Conservation (phyloP, 768 basidiomycete species). For the Postia placenta region DNA sequence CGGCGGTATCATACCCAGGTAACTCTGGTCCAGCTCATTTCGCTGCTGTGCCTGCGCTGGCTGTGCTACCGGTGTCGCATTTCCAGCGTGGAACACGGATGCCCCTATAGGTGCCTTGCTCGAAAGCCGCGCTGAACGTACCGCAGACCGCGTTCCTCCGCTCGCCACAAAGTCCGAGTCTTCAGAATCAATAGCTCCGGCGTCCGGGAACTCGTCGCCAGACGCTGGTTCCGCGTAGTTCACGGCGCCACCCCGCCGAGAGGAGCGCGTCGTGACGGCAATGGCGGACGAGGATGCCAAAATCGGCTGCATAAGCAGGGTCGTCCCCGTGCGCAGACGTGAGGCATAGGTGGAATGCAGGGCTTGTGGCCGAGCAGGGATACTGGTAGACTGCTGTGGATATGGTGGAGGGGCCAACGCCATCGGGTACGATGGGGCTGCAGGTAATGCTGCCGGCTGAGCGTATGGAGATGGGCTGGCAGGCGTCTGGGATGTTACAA, state of each 20-base stretch:
- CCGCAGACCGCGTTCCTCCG: constrained; percentile 50
- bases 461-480: constrained; percentile 29
- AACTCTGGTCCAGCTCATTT: constrained; percentile 78
- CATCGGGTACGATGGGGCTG: constrained; percentile 23
- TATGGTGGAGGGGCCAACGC: constrained; percentile 25
- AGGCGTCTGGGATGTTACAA: constrained; percentile 30
- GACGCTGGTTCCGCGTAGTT: constrained; percentile 88
- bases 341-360: constrained; percentile 80
- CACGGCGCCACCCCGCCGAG: constrained; percentile 59
- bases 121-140: constrained; percentile 26
- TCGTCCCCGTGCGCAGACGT: constrained; percentile 84
- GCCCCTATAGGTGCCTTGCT: constrained; percentile 29
- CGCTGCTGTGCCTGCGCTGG: constrained; percentile 30
- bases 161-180: constrained; percentile 78
- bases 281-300: constrained; percentile 29
- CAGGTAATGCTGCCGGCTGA: constrained; percentile 17
- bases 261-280: constrained; percentile 34
- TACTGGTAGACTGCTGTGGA: constrained; percentile 31
- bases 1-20: constrained; percentile 83
- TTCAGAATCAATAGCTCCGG: constrained; percentile 76
- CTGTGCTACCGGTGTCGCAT: constrained; percentile 26
- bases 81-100: constrained; percentile 48
- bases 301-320: constrained; percentile 88
- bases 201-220: constrained; percentile 75
- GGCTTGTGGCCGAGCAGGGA: constrained; percentile 56